Evolutionary conservation across 2,329 filamentous ascomycete species (phyloP).

Genomic region (Malbranchea cinnamomea): DNA sequence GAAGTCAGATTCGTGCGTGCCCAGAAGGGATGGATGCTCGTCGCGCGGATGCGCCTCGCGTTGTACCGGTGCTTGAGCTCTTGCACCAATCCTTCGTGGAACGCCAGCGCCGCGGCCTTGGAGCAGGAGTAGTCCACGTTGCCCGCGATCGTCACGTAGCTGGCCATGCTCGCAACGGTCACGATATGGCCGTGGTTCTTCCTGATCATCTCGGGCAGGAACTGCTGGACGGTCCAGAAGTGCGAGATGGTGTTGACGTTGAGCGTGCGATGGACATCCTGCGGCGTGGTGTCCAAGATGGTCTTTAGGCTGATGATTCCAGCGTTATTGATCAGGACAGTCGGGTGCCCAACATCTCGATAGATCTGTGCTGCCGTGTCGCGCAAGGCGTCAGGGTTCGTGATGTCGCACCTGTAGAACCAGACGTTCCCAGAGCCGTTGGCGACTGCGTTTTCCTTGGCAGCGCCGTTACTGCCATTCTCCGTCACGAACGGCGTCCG

Average conservation of each 20-base stretch:
- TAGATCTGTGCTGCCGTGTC: slow-evolving; percentile 39
- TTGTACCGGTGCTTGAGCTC: slow-evolving; percentile 47
- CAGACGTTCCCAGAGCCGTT: slow-evolving; percentile 45
- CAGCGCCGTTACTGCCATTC: too few relatives aligned
- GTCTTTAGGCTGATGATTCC: slow-evolving; percentile 46
- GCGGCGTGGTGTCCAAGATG: slow-evolving; percentile 43
- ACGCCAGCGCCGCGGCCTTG: slow-evolving; percentile 51
- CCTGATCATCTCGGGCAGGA: slow-evolving; percentile 49
- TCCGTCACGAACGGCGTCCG: too few relatives aligned
- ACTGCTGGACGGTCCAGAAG: slow-evolving; percentile 51
- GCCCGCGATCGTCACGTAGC: slow-evolving; percentile 44
- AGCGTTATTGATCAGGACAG: slow-evolving; percentile 59
- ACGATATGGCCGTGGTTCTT: slow-evolving; percentile 59
- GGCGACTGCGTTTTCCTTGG: slow-evolving; percentile 25
- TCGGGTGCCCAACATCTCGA: slow-evolving; percentile 40
- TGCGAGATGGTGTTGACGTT: slow-evolving; percentile 56
- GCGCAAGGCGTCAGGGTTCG: slow-evolving; percentile 39
- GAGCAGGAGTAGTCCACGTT: slow-evolving; percentile 54
- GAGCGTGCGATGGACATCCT: slow-evolving; percentile 51
- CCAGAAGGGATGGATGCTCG: slow-evolving; percentile 51
- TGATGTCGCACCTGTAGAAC: slow-evolving; percentile 58
- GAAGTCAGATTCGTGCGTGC: slow-evolving; percentile 47
- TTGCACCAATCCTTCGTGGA: slow-evolving; percentile 50
- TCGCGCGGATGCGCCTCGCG: slow-evolving; percentile 48
- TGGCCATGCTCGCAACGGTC: slow-evolving; percentile 51